Conservation (phyloP, 2,329 filamentous ascomycete species). For the Diaporthe ilicicola region DNA sequence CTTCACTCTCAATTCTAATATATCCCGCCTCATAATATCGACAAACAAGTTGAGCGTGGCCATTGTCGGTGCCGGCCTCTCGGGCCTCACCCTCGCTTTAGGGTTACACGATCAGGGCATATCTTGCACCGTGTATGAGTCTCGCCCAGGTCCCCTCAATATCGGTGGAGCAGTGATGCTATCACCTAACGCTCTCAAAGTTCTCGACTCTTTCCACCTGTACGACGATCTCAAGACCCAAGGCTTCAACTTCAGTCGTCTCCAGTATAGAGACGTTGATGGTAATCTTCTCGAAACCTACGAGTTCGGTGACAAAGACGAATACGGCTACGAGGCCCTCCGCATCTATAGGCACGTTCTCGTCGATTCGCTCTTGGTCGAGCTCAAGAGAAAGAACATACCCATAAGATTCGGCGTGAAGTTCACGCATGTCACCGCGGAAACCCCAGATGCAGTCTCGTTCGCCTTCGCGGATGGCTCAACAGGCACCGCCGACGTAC, state of each 20-base stretch:
- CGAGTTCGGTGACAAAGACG: constrained; percentile 55
- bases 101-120: constrained; percentile 62
- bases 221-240: constrained; percentile 53
- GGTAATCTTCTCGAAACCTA: constrained; percentile 49
- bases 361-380: constrained; percentile 55
- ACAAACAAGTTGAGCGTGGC: neutral
- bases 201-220: constrained; percentile 60
- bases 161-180: constrained; percentile 66
- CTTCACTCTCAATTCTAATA: neutral
- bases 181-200: constrained; percentile 64
- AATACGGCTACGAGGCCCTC: constrained; percentile 62
- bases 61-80: constrained; percentile 25
- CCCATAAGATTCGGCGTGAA: constrained; percentile 56
- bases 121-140: constrained; percentile 59
- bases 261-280: constrained; percentile 53
- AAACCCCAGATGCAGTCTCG: constrained; percentile 50
- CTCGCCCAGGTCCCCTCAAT: constrained; percentile 51
- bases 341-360: constrained; percentile 63
- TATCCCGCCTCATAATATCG: neutral
- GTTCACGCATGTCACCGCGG: constrained; percentile 52
- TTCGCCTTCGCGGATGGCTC: constrained; percentile 59
- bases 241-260: constrained; percentile 60
- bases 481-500: constrained; percentile 47
- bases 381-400: constrained; percentile 51
- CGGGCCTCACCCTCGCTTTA: constrained; percentile 63